Evolutionary conservation across 148 eudicot species (phyloP).

Genomic region (Camellia sinensis): DNA sequence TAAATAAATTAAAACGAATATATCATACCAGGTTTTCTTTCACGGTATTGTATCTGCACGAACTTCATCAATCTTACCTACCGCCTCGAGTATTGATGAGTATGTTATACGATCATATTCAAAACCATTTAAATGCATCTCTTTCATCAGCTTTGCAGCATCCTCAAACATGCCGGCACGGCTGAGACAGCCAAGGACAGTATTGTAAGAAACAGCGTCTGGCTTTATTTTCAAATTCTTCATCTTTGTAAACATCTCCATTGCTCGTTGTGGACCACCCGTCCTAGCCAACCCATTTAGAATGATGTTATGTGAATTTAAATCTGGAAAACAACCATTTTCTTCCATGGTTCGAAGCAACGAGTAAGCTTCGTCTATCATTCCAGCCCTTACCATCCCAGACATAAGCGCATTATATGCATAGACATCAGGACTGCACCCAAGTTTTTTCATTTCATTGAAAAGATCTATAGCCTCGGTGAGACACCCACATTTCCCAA

Average conservation of each 20-base stretch:
- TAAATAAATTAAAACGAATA: background rate
- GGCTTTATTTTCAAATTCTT: conserved; percentile 58
- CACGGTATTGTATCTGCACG: conserved; percentile 16
- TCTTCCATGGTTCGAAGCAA: conserved; percentile 69
- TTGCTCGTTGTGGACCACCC: conserved; percentile 69
- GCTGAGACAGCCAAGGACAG: conserved; percentile 83
- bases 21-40: conserved; percentile 9
- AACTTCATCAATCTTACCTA: conserved; percentile 82
- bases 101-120: conserved; percentile 83
- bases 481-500: conserved; percentile 75
- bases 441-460: conserved; percentile 78
- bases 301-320: conserved; percentile 80
- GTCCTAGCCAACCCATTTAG: conserved; percentile 74
- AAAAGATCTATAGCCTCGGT: conserved; percentile 73
- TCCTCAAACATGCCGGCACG: conserved; percentile 99
- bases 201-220: conserved; percentile 87
- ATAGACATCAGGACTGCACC: conserved; percentile 73
- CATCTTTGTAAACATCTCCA: conserved; percentile 76
- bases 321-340: conserved; percentile 72
- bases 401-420: conserved; percentile 96
- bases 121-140: conserved; percentile 69
- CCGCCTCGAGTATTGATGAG: conserved; percentile 92
- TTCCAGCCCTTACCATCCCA: conserved; percentile 73
- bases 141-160: conserved; percentile 86
- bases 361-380: conserved; percentile 77